Evolutionary conservation across 2,329 filamentous ascomycete species (phyloP), one percentile per base, ranked within the genome.

Genomic region (Penicillium sp.): DNA sequence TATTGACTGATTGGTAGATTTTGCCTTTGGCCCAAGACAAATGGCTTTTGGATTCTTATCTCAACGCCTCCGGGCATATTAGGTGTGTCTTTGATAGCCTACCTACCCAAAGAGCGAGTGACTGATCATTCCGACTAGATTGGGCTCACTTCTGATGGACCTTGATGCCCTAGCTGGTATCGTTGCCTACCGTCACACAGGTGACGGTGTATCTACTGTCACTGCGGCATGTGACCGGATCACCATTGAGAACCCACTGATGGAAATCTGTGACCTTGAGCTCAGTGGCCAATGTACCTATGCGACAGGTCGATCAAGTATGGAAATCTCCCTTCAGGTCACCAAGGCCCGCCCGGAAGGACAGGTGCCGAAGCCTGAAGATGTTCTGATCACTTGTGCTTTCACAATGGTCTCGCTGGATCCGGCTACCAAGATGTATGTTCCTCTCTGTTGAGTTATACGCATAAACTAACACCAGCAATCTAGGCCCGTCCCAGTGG

Each of bases 391-490:
- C 71, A 87, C 84, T n/a, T 89, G 87, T 71, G 83, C 86, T 7
- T 90, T 90, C 66, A 90, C 88, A 0, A 90, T 91, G 88, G 88
- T 90, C 0, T 88, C 87, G 1, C 75, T 90, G 11, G 84, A 90
- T 63, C 86, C 87, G 1, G 75, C 67, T 4, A 90, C 87, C 1
- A 88, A 86, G 71, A 87, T 82, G 76, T 82, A 68, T 43, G 70
- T 67, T 19, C 11, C 7, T 17, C 45, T 25, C 36, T 25, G 26
- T 11, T 17, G 3, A 22, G 6, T 26, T 50, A 25, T 22, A 16
- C 17, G 11, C 28, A 42, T 14, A 53, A 42, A 36, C 52, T 64
- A 30, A 59, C 43, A 61, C 49, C n/a, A 17, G 2, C 9, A 17
- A 36, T 8, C n/a, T 49, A 83, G 80, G 57, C 83, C 87, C 0